Evolutionary conservation across 805 yeast genomes (phyloP).

Genomic region (Kodamaea leandrae): DNA sequence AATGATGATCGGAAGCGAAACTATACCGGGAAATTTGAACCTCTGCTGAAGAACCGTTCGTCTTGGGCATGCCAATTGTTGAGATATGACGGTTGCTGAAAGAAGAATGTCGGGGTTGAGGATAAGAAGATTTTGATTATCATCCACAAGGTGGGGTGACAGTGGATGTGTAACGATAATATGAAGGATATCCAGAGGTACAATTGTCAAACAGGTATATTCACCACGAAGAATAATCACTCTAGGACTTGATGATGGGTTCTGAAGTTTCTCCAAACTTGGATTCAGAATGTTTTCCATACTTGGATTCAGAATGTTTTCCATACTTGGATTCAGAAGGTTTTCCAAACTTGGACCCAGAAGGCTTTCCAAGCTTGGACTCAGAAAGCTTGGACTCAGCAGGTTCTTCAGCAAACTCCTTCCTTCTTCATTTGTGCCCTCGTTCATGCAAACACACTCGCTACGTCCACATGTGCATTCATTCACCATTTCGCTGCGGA

Average conservation of each 20-base stretch:
- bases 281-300: too few species aligned
- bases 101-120: conserved; percentile 82
- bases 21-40: conserved; percentile 61
- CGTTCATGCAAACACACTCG: too few species aligned
- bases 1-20: conserved; percentile 62
- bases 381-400: too few species aligned
- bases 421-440: background rate
- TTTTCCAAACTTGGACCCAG: too few species aligned
- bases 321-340: too few species aligned
- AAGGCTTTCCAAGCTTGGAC: too few species aligned
- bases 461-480: too few species aligned
- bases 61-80: conserved; percentile 70
- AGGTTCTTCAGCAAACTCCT: background rate
- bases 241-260: conserved; percentile 52
- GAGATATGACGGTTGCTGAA: conserved; percentile 79
- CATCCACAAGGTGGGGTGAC: conserved; percentile 49
- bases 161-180: conserved; percentile 46
- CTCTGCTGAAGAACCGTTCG: conserved; percentile 60
- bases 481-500: too few species aligned
- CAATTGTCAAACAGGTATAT: conserved; percentile 51
- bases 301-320: too few species aligned
- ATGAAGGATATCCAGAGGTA: conserved; percentile 58
- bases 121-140: conserved; percentile 59
- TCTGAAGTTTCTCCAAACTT: conserved; percentile 42
- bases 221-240: conserved; percentile 57